phyloP scores from a whole-genome alignment of 257 asterid species.

The Fraxinus cuspidata region DNA sequence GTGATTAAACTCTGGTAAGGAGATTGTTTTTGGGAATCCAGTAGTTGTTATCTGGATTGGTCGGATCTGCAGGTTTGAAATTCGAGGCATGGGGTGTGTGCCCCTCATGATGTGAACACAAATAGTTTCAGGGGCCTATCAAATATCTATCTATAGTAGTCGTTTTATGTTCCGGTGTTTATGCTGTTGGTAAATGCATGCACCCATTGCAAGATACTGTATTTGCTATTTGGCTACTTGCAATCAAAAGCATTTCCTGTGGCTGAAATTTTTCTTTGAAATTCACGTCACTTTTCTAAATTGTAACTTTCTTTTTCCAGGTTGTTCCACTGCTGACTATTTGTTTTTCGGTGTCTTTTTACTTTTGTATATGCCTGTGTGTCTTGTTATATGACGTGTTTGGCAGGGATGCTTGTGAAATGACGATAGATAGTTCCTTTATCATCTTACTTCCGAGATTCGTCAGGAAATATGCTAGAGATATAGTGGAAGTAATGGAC shows the following conservation, averaged over 20 bases:
- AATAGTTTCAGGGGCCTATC: constrained; percentile 13
- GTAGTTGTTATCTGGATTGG: background rate
- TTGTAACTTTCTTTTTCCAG: background rate
- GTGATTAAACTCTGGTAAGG: constrained; percentile 22
- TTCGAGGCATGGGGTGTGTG: background rate
- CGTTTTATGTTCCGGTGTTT: constrained; percentile 9
- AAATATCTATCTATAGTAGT: constrained; percentile 19
- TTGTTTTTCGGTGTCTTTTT: background rate
- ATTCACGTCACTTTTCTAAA: background rate
- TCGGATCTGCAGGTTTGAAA: background rate
- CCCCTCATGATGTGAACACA: background rate
- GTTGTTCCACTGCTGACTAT: background rate
- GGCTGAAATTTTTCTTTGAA: background rate
- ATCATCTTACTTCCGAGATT: background rate
- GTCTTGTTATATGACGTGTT: background rate
- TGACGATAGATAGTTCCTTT: background rate
- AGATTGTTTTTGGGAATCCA: background rate
- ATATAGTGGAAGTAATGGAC: background rate
- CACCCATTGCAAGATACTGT: background rate
- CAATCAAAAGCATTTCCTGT: background rate
- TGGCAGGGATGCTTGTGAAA: background rate
- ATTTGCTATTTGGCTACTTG: background rate
- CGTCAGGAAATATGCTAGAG: background rate
- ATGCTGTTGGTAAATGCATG: constrained; percentile 14
- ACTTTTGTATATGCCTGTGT: no score